These are phyloP conservation scores for Sugiyamaella grinbergsii DNA, from an alignment of 1,139 yeast genomes.

Conservation along the genomic window DNA sequence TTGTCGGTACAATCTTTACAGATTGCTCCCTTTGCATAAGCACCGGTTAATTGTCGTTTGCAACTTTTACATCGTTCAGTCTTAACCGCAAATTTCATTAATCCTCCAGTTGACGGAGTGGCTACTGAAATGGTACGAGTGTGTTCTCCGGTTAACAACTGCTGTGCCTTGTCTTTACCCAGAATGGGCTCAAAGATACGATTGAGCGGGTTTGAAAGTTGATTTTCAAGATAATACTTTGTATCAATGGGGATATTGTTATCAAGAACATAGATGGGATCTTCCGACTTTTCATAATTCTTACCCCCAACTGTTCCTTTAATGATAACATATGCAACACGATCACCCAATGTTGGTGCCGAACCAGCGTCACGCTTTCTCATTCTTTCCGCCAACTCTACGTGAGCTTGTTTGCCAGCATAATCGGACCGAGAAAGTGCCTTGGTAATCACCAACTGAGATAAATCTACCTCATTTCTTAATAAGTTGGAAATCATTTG, in stretches of 20 bases:
- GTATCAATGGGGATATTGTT: conserved; percentile 93
- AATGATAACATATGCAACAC: conserved; percentile 95
- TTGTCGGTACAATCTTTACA: conserved; percentile 76
- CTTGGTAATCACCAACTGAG: conserved; percentile 91
- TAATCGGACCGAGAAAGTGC: conserved; percentile 88
- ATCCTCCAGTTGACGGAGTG: conserved; percentile 68
- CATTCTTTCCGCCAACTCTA: conserved; percentile 95
- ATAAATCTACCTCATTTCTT: conserved; percentile 89
- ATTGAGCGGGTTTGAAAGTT: conserved; percentile 85
- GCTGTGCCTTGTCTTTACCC: conserved; percentile 82
- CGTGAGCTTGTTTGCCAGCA: conserved; percentile 96
- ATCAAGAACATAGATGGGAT: conserved; percentile 89
- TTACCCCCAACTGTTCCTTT: conserved; percentile 80
- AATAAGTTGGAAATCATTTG: conserved; percentile 85
- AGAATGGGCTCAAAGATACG: conserved; percentile 95
- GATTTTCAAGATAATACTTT: conserved; percentile 90
- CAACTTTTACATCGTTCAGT: conserved; percentile 89
- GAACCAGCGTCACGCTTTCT: conserved; percentile 94
- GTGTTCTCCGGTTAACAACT: conserved; percentile 72
- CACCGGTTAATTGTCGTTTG: conserved; percentile 69
- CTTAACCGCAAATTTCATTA: conserved; percentile 89
- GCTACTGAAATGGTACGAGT: conserved; percentile 75
- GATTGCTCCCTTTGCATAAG: conserved; percentile 70
- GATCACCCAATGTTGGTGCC: conserved; percentile 95
- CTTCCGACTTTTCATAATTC: conserved; percentile 94